phyloP scores from a whole-genome alignment of 257 asterid species.

The Jaltomata sinuosa region DNA sequence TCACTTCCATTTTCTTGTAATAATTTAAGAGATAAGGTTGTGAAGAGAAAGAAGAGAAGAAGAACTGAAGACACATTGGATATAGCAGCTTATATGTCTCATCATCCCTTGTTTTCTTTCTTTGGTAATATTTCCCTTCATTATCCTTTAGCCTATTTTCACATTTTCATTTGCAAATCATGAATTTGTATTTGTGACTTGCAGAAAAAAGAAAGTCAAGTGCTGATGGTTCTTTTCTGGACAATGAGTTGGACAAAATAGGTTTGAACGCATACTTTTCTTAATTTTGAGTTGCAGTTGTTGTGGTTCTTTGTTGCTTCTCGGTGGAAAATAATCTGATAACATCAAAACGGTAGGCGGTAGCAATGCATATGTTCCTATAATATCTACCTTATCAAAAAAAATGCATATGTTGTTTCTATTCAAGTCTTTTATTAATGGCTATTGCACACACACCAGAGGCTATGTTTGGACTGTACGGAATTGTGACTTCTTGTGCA shows the following conservation, averaged over 20 bases:
- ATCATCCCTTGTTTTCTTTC: conserved; percentile 6
- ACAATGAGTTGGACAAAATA: not conserved
- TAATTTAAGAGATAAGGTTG: not conserved
- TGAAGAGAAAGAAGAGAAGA: conserved; percentile 11
- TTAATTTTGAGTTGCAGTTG: not conserved
- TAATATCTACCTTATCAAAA: too few relatives aligned
- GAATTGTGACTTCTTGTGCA: not conserved
- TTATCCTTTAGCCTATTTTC: not conserved
- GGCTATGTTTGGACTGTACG: not conserved
- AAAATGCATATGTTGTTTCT: not conserved
- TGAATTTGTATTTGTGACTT: not conserved
- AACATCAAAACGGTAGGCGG: not conserved
- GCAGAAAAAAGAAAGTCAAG: conserved; percentile 6
- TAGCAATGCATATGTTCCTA: not conserved
- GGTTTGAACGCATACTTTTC: not conserved
- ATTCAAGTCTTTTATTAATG: not conserved
- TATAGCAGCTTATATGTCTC: conserved; percentile 7
- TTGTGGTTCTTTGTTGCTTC: not conserved
- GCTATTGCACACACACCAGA: not conserved
- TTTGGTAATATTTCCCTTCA: not conserved
- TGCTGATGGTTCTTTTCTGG: conserved; percentile 2
- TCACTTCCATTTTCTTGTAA: conserved; percentile 5
- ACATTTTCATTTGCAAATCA: not conserved
- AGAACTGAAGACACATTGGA: conserved; percentile 9
- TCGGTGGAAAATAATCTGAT: not conserved